phyloP scores from a whole-genome alignment of 345 rosid species.

The sweet orange (Citrus sinensis) region DVS_A1.0 CM039164.1:26438501-26439000 shows the following conservation, averaged over 20 bases:
- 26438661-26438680: conserved; percentile 31
- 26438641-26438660: background rate
- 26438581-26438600: background rate
- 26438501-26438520: background rate
- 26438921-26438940: background rate
- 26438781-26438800: too few relatives aligned
- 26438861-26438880: conserved; percentile 1
- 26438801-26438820: too few relatives aligned
- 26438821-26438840: background rate
- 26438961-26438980: background rate
- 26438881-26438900: background rate
- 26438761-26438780: too few relatives aligned
- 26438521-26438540: background rate
- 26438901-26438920: background rate
- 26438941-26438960: background rate
- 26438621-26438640: background rate
- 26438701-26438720: too few relatives aligned
- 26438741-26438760: background rate
- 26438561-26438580: background rate
- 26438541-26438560: background rate
- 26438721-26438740: background rate
- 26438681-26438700: background rate
- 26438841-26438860: background rate
- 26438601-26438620: background rate
- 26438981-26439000: background rate